Evolutionary conservation across 176 grass and related monocot genomes (phyloP).

Genomic region (Rhipidocladum racemiflorum): DNA sequence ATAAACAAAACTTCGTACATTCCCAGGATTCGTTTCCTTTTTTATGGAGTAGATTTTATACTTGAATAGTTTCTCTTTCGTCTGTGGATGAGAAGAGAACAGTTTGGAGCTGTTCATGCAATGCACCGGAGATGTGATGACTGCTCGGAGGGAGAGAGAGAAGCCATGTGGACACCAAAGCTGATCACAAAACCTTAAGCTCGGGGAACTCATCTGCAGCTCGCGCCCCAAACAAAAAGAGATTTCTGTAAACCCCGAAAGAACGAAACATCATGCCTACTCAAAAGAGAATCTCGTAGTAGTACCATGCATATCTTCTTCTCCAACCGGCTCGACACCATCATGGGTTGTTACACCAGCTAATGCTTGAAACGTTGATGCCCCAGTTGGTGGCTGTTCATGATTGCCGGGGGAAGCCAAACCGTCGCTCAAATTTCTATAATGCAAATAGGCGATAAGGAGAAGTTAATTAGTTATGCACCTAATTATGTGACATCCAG

Average conservation of each 20-base stretch:
- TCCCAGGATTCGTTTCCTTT: not conserved
- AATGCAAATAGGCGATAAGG: not conserved
- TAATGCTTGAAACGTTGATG: not conserved
- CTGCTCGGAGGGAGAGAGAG: slow-evolving; percentile 22
- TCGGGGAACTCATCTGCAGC: slow-evolving; percentile 16
- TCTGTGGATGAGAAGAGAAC: not conserved
- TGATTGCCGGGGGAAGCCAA: slow-evolving; percentile 20
- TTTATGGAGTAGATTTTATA: not conserved
- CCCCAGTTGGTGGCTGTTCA: not conserved
- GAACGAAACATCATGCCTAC: slow-evolving; percentile 7
- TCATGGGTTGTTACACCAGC: not conserved
- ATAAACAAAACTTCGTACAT: not conserved
- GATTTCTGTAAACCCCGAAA: not conserved
- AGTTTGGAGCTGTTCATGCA: not conserved
- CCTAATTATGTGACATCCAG: not conserved
- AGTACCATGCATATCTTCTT: not conserved
- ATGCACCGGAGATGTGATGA: not conserved
- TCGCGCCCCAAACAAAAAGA: not conserved
- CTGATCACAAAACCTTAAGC: slow-evolving; percentile 38
- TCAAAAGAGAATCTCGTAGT: slow-evolving; percentile 24
- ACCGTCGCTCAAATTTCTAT: not conserved
- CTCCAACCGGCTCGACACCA: not conserved
- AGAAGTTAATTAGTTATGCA: not conserved
- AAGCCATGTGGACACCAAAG: slow-evolving; percentile 52
- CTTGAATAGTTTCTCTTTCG: not conserved